Evolutionary conservation across 2,329 filamentous ascomycete genomes (phyloP).

Genomic region (Colletotrichum somersetense): DNA sequence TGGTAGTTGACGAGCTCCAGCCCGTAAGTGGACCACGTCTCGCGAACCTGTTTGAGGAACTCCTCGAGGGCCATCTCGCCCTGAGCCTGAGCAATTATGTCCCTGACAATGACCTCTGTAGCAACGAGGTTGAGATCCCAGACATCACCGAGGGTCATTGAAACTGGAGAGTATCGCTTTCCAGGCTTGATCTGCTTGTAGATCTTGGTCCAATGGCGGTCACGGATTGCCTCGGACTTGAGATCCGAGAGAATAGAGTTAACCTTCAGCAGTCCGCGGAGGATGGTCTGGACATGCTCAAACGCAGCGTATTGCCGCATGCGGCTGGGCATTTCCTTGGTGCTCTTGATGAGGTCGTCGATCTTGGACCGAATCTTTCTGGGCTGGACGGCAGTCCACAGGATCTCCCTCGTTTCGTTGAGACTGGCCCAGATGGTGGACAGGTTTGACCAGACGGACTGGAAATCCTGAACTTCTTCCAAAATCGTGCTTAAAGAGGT

Average conservation of each 20-base stretch:
- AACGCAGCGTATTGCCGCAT: slow-evolving; percentile 99
- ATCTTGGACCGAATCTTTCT: slow-evolving; percentile 91
- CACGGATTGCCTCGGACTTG: slow-evolving; percentile 95
- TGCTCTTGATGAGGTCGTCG: slow-evolving; percentile 95
- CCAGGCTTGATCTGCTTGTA: slow-evolving; percentile 95
- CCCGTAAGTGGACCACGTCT: slow-evolving; percentile 96
- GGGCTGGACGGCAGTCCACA: slow-evolving; percentile 96
- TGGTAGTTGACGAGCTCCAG: slow-evolving; percentile 97
- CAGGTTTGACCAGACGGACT: slow-evolving; percentile 96
- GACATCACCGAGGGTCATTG: slow-evolving; percentile 97
- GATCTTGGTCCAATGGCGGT: slow-evolving; percentile 97
- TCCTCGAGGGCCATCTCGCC: slow-evolving; percentile 99
- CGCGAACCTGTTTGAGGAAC: slow-evolving; percentile 94
- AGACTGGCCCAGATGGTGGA: slow-evolving; percentile 97
- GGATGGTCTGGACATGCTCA: slow-evolving; percentile 93
- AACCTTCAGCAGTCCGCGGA: slow-evolving; percentile 90
- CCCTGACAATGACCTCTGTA: slow-evolving; percentile 88
- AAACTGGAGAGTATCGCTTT: slow-evolving; percentile 92
- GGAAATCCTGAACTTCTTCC: slow-evolving; percentile 98
- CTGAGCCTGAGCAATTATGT: slow-evolving; percentile 95
- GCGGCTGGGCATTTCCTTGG: slow-evolving; percentile 97
- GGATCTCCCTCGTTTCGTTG: slow-evolving; percentile 89
- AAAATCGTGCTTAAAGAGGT: slow-evolving; percentile 86
- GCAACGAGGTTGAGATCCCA: slow-evolving; percentile 95
- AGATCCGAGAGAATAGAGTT: slow-evolving; percentile 89